Conservation (phyloP, 805 yeast species). For the Candida cerambycidarum region DNA sequence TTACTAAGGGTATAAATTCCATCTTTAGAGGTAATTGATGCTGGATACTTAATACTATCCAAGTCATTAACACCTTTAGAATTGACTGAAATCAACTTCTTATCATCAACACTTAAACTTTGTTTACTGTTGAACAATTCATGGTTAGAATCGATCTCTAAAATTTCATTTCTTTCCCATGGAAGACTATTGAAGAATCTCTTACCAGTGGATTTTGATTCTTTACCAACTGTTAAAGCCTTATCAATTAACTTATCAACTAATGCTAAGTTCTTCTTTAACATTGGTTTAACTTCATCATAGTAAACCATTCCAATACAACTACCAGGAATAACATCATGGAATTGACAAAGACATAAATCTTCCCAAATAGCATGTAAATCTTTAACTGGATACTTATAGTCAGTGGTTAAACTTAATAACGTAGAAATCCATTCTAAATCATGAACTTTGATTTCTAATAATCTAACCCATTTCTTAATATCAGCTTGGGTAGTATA, state of each 20-base stretch:
- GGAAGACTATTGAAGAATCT: slow-evolving; percentile 55
- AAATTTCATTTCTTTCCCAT: slow-evolving; percentile 57
- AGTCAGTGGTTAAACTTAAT: slow-evolving; percentile 58
- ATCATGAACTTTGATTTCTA: slow-evolving; percentile 79
- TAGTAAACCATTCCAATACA: slow-evolving; percentile 90
- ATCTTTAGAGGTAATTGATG: slow-evolving; percentile 42
- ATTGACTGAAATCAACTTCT: slow-evolving; percentile 22
- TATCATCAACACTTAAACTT: slow-evolving; percentile 8
- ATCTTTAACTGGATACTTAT: slow-evolving; percentile 69
- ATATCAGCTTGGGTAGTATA: slow-evolving; percentile 91
- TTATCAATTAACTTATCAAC: slow-evolving; percentile 53
- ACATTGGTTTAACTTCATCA: slow-evolving; percentile 79
- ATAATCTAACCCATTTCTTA: slow-evolving; percentile 73
- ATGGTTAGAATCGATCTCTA: slow-evolving; percentile 27
- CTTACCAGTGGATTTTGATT: slow-evolving; percentile 11
- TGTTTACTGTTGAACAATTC: slow-evolving; percentile 15
- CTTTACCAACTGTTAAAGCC: slow-evolving; percentile 33
- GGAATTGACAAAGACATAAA: slow-evolving; percentile 88
- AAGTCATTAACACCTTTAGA: slow-evolving; percentile 20
- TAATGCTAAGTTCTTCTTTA: slow-evolving; percentile 52
- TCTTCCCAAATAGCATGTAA: slow-evolving; percentile 83
- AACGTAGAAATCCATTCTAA: slow-evolving; percentile 80
- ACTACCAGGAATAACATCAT: slow-evolving; percentile 97
- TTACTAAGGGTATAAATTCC: slow-evolving; percentile 53
- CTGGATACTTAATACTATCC: slow-evolving; percentile 42